These are phyloP conservation scores for Aspergillus phoenicis DNA, from an alignment of 2,329 filamentous ascomycete species.

Conservation along the genomic window DNA sequence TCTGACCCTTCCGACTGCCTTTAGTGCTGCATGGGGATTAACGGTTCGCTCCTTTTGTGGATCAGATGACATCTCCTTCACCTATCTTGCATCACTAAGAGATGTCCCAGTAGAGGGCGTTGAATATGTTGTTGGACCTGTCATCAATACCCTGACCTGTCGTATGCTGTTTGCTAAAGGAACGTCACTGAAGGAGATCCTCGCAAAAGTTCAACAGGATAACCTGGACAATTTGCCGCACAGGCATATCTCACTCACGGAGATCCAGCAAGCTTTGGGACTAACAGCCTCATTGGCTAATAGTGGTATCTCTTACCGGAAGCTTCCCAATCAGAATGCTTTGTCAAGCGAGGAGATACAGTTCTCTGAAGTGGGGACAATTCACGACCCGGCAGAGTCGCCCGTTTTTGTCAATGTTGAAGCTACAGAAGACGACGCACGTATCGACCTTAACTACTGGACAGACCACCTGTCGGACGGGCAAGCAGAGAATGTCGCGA, in stretches of 20 bases:
- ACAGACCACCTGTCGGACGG: slow-evolving; percentile 42
- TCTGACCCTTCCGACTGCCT: slow-evolving; percentile 53
- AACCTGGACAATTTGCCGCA: slow-evolving; percentile 51
- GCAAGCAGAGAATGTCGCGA: slow-evolving; percentile 44
- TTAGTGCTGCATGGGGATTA: slow-evolving; percentile 74
- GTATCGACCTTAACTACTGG: slow-evolving; percentile 47
- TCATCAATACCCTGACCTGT: slow-evolving; percentile 52
- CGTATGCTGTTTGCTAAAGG: slow-evolving; percentile 42
- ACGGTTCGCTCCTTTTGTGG: slow-evolving; percentile 64
- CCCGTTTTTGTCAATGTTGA: slow-evolving; percentile 53
- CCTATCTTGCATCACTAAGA: slow-evolving; percentile 47
- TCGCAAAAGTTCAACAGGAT: slow-evolving; percentile 49
- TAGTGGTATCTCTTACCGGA: slow-evolving; percentile 52
- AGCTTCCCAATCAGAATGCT: slow-evolving; percentile 37
- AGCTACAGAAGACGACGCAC: slow-evolving; percentile 43
- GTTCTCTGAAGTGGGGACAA: slow-evolving; percentile 43
- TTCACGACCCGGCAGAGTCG: slow-evolving; percentile 54
- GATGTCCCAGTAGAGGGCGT: slow-evolving; percentile 45
- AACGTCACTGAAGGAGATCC: slow-evolving; percentile 38
- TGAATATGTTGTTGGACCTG: slow-evolving; percentile 49
- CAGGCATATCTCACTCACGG: slow-evolving; percentile 48
- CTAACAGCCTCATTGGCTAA: slow-evolving; percentile 49
- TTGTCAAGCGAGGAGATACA: slow-evolving; percentile 32
- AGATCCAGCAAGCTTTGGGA: slow-evolving; percentile 50
- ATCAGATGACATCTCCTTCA: slow-evolving; percentile 68